These are phyloP conservation scores for Pythium catenulatum DNA, from an alignment of 352 stramenopile genomes.

Conservation along the genomic window DNA sequence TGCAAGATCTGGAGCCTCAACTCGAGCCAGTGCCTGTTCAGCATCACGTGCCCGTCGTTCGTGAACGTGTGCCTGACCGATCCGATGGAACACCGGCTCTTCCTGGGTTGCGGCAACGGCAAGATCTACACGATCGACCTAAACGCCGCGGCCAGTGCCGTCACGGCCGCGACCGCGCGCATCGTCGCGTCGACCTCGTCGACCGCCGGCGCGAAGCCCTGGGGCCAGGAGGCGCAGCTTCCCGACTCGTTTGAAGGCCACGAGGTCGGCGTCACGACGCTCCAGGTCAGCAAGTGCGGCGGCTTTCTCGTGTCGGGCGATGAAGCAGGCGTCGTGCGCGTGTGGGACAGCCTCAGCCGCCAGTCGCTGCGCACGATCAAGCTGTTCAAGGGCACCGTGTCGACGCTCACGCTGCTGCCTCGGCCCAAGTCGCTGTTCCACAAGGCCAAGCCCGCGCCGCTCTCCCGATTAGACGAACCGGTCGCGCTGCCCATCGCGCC, in stretches of 20 bases:
- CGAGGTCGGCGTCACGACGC: slow-evolving; percentile 74
- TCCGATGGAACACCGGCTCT: slow-evolving; percentile 82
- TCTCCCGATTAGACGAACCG: slow-evolving; percentile 55
- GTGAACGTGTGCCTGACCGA: slow-evolving; percentile 80
- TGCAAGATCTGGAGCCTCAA: slow-evolving; percentile 87
- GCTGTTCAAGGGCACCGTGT: slow-evolving; percentile 82
- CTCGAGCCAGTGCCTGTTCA: slow-evolving; percentile 79
- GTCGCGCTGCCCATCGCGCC: slow-evolving; percentile 78
- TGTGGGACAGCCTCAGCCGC: slow-evolving; percentile 83
- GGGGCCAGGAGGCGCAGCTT: slow-evolving; percentile 69
- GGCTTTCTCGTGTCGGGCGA: slow-evolving; percentile 82
- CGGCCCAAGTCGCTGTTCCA: slow-evolving; percentile 80
- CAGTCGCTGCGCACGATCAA: slow-evolving; percentile 83
- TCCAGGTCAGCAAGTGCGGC: slow-evolving; percentile 79
- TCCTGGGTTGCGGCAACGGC: slow-evolving; percentile 84
- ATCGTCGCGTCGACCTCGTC: slow-evolving; percentile 64
- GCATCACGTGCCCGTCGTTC: slow-evolving; percentile 82
- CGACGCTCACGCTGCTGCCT: slow-evolving; percentile 72
- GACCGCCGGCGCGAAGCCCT: slow-evolving; percentile 52
- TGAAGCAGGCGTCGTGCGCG: slow-evolving; percentile 74
- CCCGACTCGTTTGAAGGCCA: slow-evolving; percentile 82
- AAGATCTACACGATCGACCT: slow-evolving; percentile 86
- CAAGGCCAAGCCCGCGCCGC: slow-evolving; percentile 69
- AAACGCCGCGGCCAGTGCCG: slow-evolving; percentile 74
- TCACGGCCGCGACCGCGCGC: slow-evolving; percentile 75